Percentiles rank a stretch among this genome's conserved stretches.
Conservation (phyloP, 1,284 basidiomycete species). For the Wallemia mellicola region DNA sequence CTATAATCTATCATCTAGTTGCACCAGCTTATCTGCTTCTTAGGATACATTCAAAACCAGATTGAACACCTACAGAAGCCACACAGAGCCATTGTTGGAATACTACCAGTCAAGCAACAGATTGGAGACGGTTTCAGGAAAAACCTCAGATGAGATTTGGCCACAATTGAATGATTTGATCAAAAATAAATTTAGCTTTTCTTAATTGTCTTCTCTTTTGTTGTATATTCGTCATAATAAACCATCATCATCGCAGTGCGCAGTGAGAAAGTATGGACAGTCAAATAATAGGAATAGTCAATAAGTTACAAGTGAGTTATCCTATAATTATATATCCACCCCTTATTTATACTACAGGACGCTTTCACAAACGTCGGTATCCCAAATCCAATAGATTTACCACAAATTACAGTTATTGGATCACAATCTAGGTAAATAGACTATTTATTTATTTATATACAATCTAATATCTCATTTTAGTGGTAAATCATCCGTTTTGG, state of each 20-base stretch:
- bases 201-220: background rate
- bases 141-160: conserved; percentile 79
- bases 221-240: background rate
- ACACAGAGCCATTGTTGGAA: conserved; percentile 54
- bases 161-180: conserved; percentile 38
- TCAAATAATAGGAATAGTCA: background rate
- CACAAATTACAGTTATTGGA: conserved; percentile 25
- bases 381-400: conserved; percentile 18
- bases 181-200: conserved; percentile 12
- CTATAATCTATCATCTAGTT: conserved; percentile 2
- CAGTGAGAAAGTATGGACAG: background rate
- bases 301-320: background rate
- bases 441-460: conserved; percentile 3
- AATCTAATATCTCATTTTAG: conserved; percentile 4
- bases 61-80: conserved; percentile 49
- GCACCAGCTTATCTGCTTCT: conserved; percentile 1
- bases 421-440: conserved; percentile 20
- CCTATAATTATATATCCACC: too few species aligned
- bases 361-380: conserved; percentile 7
- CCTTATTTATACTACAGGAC: conserved; percentile 7
- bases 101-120: conserved; percentile 34
- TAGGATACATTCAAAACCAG: conserved; percentile 60
- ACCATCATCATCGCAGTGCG: background rate
- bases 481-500: conserved; percentile 22
- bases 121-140: conserved; percentile 45